Evolutionary conservation across 1,284 basidiomycete genomes (phyloP), one percentile per base, ranked within the genome.

Genomic region (Cryptococcus deneoformans): DNA sequence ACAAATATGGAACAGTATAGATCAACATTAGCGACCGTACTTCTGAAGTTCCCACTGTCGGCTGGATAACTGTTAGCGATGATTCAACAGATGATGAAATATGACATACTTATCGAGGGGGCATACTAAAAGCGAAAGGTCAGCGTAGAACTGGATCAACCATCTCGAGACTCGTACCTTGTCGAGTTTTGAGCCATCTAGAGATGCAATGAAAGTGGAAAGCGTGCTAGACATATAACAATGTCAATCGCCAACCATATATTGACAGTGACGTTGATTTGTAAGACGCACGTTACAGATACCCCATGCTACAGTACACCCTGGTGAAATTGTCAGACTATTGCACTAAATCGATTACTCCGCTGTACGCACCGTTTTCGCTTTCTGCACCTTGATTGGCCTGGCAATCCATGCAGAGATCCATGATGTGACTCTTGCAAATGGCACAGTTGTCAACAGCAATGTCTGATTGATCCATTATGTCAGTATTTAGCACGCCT

Each of bases 141-240:
- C 54, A 68, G 66, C 58, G 5, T 6, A 36, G 7, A 36, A 44
- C 29, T n/a, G 3, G 29, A 29, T 29, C 29, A 29, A 14, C 8
- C 50, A 6, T 34, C 6, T 38, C 8, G 0, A 4, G 12, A 62
- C 77, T 61, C 59, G 29, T 29, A 79, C 77, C 77, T 61, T 98
- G 96, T 66, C 96, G 86, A 16, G 96, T 98, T 84, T 99, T 99
- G 66, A 99, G 84, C 96, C 96, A 99, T 53, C 96, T 87, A 20
- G 94, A 96, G 75, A 99, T 99, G 79, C 95, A 99, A 79, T 99
- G 95, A 81, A 99, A 99, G 80, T 99, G 95, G 84, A 99, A 99
- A 5, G 95, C 95, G 76, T 99, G 95, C 94, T 98, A 70, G 7
- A 9, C 0, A n/a, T 16, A 16, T n/a, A 24, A 44, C 40, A 14